A percentile compares a stretch with the other conserved stretches of the same genome.
phyloP scores from a whole-genome alignment of 2,329 filamentous ascomycete species.

The Sphaerulina vaccinii region DNA sequence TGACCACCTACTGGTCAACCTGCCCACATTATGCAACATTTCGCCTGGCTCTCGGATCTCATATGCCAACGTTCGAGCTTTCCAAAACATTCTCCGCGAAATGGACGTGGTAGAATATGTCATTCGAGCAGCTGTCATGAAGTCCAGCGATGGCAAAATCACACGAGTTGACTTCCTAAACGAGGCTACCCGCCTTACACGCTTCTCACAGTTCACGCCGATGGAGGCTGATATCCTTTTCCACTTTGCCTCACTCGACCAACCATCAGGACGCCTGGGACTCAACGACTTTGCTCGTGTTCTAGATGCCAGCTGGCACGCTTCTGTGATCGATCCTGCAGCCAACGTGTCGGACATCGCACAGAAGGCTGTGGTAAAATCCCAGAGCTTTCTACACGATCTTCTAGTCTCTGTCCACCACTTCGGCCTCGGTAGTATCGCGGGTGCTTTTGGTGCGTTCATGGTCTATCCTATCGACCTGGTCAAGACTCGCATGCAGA shows the following conservation, averaged over 20 bases:
- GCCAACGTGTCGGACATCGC: constrained; percentile 48
- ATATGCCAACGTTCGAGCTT: constrained; percentile 94
- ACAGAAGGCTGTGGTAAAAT: constrained; percentile 55
- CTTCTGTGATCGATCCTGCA: constrained; percentile 47
- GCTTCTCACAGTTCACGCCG: constrained; percentile 94
- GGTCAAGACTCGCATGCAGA: constrained; percentile 98
- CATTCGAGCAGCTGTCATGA: constrained; percentile 78
- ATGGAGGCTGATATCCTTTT: constrained; percentile 99
- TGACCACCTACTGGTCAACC: constrained; percentile 87
- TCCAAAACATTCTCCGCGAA: constrained; percentile 96
- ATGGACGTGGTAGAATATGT: constrained; percentile 97
- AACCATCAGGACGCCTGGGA: constrained; percentile 79
- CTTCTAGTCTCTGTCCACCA: constrained; percentile 80
- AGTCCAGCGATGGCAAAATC: constrained; percentile 87
- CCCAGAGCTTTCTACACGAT: constrained; percentile 60
- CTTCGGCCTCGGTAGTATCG: constrained; percentile 83
- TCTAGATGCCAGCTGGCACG: constrained; percentile 87
- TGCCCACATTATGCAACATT: constrained; percentile 93
- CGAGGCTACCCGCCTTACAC: constrained; percentile 84
- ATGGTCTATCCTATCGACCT: constrained; percentile 99
- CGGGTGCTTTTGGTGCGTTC: constrained; percentile 95
- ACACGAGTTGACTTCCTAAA: constrained; percentile 92
- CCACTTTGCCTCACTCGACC: constrained; percentile 92
- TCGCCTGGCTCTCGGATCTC: constrained; percentile 88
- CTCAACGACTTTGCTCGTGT: constrained; percentile 90